Evolutionary conservation across 2,329 filamentous ascomycete genomes (phyloP), one percentile per base, ranked within the genome.

Genomic region (Aspergillus sp.): DNA sequence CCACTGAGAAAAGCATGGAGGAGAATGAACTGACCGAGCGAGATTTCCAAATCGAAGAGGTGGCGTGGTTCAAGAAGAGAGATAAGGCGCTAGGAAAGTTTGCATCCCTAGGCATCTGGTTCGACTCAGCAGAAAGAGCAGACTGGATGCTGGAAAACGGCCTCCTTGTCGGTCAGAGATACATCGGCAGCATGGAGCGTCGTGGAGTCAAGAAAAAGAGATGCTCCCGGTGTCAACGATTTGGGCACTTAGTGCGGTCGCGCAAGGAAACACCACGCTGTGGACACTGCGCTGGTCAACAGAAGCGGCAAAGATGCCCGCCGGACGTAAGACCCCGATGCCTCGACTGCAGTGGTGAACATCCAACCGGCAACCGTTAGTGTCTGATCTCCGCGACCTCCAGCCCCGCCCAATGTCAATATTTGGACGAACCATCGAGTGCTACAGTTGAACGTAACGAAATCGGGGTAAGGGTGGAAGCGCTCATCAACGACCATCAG

Each of bases 401-500:
- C 3, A 50, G 43, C 27, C 52, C 32, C 44, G 41, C 8, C n/a
- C 41, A 42, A 58, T 62, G 28, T 46, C 54, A 52, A 51, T n/a
- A n/a, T n/a, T n/a, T n/a, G 55, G 27, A 54, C 10, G 43, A 52
- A 56, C 46, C 52, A 55, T 26, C 43, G 40, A 8, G 35, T 60
- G 9, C 49, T 57, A 50, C 38, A 59, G 44, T 50, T 47, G 41
- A 55, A 59, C 32, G 58, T 55, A 0, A 55, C 52, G 45, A 63
- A 58, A 53, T 60, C 51, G 0, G 49, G n/a, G 30, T 48, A 30
- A 41, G 48, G 3, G 62, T 61, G 48, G 55, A 62, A 43, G 59
- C 54, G 5, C 57, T 64, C 5, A 58, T 63, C 38, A 63, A 62
- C 26, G 46, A 63, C 33, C 47, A 42, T 12, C 28, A 53, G n/a